These are phyloP conservation scores for Alternaria conjuncta DNA, from an alignment of 2,329 filamentous ascomycete species.

Conservation along the genomic window DNA sequence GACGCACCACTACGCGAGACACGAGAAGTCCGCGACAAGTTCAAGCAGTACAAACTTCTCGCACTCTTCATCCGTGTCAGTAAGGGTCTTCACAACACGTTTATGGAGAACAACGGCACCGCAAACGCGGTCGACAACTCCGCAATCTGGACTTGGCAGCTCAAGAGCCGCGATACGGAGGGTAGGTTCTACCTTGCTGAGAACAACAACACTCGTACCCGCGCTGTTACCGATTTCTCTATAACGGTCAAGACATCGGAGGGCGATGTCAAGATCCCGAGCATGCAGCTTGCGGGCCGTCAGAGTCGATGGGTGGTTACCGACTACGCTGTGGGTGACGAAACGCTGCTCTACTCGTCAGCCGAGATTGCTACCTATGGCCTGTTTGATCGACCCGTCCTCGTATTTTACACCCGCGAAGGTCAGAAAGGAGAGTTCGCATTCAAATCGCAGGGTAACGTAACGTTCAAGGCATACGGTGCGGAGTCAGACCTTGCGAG, in stretches of 20 bases:
- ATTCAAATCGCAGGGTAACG: conserved; percentile 50
- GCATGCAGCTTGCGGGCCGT: conserved; percentile 58
- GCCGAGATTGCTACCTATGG: conserved; percentile 60
- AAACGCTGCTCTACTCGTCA: conserved; percentile 59
- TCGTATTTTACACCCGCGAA: conserved; percentile 58
- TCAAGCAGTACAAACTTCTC: conserved; percentile 63
- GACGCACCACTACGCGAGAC: conserved; percentile 61
- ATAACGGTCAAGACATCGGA: conserved; percentile 57
- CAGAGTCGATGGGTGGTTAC: conserved; percentile 63
- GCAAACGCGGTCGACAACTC: conserved; percentile 51
- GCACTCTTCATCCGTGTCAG: conserved; percentile 62
- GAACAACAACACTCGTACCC: conserved; percentile 56
- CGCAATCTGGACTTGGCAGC: conserved; percentile 58
- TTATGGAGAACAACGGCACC: conserved; percentile 64
- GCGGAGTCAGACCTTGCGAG: conserved; percentile 44
- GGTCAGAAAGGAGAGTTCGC: conserved; percentile 60
- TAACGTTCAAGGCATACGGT: conserved; percentile 53
- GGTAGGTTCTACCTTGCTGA: conserved; percentile 60
- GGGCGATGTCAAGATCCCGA: conserved; percentile 53
- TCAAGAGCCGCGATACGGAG: conserved; percentile 58
- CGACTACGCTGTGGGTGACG: conserved; percentile 58
- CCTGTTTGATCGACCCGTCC: conserved; percentile 54
- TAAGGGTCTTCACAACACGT: conserved; percentile 57
- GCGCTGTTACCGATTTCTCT: conserved; percentile 54
- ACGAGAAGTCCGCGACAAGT: conserved; percentile 59